Percentiles rank a stretch among this genome's conserved stretches.
phyloP scores from a whole-genome alignment of 1,284 basidiomycete genomes.

The Irpex sp. region DNA sequence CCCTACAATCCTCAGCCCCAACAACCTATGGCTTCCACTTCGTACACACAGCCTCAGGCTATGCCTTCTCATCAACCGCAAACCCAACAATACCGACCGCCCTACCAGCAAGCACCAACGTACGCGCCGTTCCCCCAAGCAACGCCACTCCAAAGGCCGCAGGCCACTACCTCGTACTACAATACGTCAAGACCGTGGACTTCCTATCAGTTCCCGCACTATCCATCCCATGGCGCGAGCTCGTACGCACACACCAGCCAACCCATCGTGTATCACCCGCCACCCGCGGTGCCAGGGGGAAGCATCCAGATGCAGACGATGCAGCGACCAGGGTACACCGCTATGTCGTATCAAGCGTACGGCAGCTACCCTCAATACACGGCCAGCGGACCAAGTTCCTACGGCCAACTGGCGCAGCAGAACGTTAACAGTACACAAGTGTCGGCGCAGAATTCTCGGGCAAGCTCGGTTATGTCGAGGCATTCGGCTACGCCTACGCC shows the following conservation, averaged over 20 bases:
- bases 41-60: background rate
- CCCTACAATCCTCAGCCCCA: background rate
- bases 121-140: background rate
- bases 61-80: background rate
- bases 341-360: slow-evolving; percentile 9
- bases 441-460: background rate
- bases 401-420: background rate
- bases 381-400: background rate
- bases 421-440: background rate
- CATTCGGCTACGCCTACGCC: background rate
- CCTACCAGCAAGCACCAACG: background rate
- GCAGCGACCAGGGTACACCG: slow-evolving; percentile 9
- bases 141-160: background rate
- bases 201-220: background rate
- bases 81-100: background rate
- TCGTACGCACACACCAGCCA: background rate
- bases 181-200: background rate
- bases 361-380: background rate
- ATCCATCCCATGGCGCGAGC: background rate
- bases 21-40: background rate
- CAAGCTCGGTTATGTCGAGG: background rate
- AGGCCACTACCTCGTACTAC: background rate
- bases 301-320: background rate
- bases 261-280: background rate
- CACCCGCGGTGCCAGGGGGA: background rate